Percentiles rank a stretch among this genome's conserved stretches.
phyloP scores from a whole-genome alignment of 2,329 filamentous ascomycete genomes.

The Tympanopsis confertula region DNA sequence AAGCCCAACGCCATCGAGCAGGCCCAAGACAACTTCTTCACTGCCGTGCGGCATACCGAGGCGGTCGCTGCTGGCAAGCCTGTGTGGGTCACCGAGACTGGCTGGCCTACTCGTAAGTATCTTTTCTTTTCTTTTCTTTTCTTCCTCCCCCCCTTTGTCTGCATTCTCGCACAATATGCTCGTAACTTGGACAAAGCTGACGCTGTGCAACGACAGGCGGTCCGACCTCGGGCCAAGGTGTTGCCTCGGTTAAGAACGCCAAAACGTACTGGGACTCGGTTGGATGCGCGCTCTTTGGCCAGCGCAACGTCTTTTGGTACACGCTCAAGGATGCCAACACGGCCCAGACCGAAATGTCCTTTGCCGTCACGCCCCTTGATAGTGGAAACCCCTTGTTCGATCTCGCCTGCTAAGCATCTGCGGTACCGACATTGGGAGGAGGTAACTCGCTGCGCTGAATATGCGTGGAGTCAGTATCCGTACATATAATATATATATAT shows the following conservation, averaged over 20 bases:
- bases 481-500: too few species aligned
- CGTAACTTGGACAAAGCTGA: too few species aligned
- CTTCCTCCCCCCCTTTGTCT: too few species aligned
- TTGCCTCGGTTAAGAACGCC: conserved; percentile 13
- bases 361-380: conserved; percentile 11
- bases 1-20: conserved; percentile 13
- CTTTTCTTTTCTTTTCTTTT: neutral
- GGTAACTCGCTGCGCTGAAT: too few species aligned
- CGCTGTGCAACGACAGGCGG: too few species aligned
- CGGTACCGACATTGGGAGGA: too few species aligned
- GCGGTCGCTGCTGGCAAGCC: conserved; percentile 13
- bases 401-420: conserved; percentile 8
- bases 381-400: conserved; percentile 11
- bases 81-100: conserved; percentile 16
- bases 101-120: conserved; percentile 14
- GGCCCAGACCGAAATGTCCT: conserved; percentile 16
- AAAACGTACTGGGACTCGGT: conserved; percentile 16
- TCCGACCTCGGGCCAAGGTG: conserved; percentile 11
- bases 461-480: too few species aligned
- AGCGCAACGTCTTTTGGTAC: conserved; percentile 36
- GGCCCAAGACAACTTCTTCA: conserved; percentile 12
- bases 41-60: conserved; percentile 11
- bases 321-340: conserved; percentile 37
- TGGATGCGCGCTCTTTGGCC: conserved; percentile 15
- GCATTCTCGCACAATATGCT: too few species aligned